Percentiles rank a stretch among this genome's conserved stretches.
Conservation (phyloP, 305 asterid species). For the Solanum hybrid region DNA sequence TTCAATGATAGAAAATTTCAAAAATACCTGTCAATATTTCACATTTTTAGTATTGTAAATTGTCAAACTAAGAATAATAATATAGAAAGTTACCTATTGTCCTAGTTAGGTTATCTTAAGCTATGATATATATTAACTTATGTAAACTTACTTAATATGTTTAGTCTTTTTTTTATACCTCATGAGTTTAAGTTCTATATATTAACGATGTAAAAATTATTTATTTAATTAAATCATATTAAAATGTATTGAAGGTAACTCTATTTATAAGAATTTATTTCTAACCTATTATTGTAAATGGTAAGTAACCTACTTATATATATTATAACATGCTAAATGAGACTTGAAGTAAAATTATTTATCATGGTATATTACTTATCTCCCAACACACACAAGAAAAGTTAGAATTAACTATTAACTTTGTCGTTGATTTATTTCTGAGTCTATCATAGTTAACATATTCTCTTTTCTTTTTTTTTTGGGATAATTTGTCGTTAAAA, state of each 20-base stretch:
- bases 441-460: not conserved
- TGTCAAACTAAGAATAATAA: not conserved
- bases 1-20: not conserved
- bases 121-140: not conserved
- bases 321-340: not conserved
- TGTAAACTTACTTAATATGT: not conserved
- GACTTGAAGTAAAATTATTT: not conserved
- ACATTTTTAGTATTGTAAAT: not conserved
- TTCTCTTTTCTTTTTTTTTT: no score
- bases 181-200: not conserved
- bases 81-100: not conserved
- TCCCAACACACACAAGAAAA: not conserved
- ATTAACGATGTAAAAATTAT: not conserved
- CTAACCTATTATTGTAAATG: not conserved
- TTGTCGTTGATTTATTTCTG: not conserved
- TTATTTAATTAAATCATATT: not conserved
- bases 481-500: not conserved
- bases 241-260: not conserved
- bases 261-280: not conserved
- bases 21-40: not conserved
- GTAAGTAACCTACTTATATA: not conserved
- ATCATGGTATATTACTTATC: not conserved
- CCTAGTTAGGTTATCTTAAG: not conserved
- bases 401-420: not conserved
- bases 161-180: not conserved